A percentile compares a stretch with the other conserved stretches of the same genome.
These are phyloP conservation scores for Garcileccinum viscosum DNA, from an alignment of 1,284 basidiomycete genomes.

Conservation along the genomic window DNA sequence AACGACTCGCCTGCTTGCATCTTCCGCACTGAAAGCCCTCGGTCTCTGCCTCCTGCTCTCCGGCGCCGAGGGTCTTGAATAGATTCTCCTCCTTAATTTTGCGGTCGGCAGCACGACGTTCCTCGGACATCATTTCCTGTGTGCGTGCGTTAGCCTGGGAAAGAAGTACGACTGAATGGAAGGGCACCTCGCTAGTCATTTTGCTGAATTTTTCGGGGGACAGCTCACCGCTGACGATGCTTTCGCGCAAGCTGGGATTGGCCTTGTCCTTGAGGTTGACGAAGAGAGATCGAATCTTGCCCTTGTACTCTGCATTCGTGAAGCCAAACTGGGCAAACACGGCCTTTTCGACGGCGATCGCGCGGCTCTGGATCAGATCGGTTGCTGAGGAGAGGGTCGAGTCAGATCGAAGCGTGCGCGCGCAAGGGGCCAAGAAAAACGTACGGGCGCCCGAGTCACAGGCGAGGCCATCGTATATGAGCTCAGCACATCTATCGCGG, in stretches of 20 bases:
- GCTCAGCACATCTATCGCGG: conserved; percentile 87
- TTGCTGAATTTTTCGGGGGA: conserved; percentile 71
- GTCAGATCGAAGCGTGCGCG: not conserved
- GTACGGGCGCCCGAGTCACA: conserved; percentile 83
- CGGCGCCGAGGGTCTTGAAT: conserved; percentile 91
- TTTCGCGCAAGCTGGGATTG: conserved; percentile 87
- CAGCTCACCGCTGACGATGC: conserved; percentile 84
- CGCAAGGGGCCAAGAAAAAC: not conserved
- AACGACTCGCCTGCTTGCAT: conserved; percentile 77
- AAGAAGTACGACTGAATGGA: not conserved
- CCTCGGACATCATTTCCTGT: conserved; percentile 96
- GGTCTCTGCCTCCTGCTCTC: conserved; percentile 91
- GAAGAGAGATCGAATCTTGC: conserved; percentile 89
- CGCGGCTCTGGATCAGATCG: conserved; percentile 65
- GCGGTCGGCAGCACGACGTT: conserved; percentile 82
- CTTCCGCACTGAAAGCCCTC: conserved; percentile 97
- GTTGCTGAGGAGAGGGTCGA: conserved; percentile 49
- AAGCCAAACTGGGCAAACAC: conserved; percentile 57
- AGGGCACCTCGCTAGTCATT: conserved; percentile 81
- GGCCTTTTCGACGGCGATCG: conserved; percentile 65
- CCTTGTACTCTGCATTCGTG: conserved; percentile 63
- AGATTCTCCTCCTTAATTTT: conserved; percentile 89
- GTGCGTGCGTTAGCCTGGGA: not conserved
- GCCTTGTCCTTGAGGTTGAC: conserved; percentile 95
- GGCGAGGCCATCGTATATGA: conserved; percentile 91